A percentile compares a stretch with the other conserved stretches of the same genome.
These are phyloP conservation scores for Fraxinus platypoda DNA, from an alignment of 305 asterid species.

Conservation along the genomic window DNA sequence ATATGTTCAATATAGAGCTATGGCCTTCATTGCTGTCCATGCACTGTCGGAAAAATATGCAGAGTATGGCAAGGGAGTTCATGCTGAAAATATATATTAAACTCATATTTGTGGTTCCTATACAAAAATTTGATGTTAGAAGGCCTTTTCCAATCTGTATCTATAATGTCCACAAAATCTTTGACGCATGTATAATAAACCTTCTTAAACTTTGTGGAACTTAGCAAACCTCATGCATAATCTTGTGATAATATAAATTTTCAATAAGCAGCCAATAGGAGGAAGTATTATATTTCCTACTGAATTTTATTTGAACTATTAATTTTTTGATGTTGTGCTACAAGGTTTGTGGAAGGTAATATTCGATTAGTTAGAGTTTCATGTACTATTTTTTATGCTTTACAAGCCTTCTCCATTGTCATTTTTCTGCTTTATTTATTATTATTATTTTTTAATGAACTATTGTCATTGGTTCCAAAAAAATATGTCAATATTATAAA, in stretches of 20 bases:
- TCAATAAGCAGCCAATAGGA: slow-evolving; percentile 13
- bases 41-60: slow-evolving; percentile 1
- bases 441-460: not conserved
- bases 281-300: slow-evolving; percentile 5
- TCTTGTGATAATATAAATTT: not conserved
- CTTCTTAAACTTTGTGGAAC: not conserved
- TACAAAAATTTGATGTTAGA: not conserved
- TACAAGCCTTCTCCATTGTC: not conserved
- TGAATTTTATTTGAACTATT: slow-evolving; percentile 4
- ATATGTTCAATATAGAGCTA: not conserved
- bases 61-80: not conserved
- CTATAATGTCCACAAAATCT: not conserved
- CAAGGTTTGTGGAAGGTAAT: not conserved
- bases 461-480: not conserved
- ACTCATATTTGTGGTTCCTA: slow-evolving; percentile 6
- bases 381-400: not conserved
- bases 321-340: not conserved
- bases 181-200: slow-evolving; percentile 7
- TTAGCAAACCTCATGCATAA: not conserved
- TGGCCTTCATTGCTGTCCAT: slow-evolving; percentile 5
- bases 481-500: not conserved
- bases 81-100: slow-evolving; percentile 5
- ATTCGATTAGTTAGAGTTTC: not conserved
- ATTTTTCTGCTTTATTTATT: not conserved
- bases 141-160: slow-evolving; percentile 14